These are phyloP conservation scores for Pseudogymnoascus sp. DNA, from an alignment of 2,329 filamentous ascomycete species.

Conservation along the genomic window DNA sequence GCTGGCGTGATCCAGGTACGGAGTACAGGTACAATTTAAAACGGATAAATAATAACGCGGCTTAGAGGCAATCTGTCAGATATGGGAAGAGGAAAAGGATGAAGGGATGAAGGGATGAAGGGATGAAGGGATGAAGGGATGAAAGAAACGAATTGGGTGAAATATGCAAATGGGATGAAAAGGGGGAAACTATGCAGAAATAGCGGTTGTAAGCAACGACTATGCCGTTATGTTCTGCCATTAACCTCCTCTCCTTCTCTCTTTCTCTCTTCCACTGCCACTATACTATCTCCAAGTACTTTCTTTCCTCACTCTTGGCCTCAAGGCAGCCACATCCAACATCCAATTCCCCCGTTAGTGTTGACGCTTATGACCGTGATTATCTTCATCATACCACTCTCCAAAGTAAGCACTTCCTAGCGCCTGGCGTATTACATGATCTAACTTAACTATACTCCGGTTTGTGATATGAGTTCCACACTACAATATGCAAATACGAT, in stretches of 20 bases:
- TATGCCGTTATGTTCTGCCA: background rate
- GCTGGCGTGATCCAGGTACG: slow-evolving; percentile 1
- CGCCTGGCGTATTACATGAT: background rate
- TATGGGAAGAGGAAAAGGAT: background rate
- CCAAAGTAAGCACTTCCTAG: background rate
- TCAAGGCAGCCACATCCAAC: background rate
- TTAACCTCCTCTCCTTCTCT: background rate
- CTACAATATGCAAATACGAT: background rate
- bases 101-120: background rate
- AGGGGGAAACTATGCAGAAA: background rate
- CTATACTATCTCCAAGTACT: background rate
- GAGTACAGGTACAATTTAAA: background rate
- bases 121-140: background rate
- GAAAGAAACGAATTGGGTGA: background rate
- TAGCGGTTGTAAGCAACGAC: background rate
- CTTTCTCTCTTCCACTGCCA: background rate
- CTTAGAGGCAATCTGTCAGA: slow-evolving; percentile 1
- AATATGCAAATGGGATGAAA: background rate
- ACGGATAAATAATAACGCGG: slow-evolving; percentile 6
- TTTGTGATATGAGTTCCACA: background rate
- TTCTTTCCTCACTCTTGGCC: background rate
- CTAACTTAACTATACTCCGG: background rate
- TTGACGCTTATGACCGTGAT: background rate
- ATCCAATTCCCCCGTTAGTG: no score
- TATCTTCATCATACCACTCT: background rate